Percentiles rank a stretch among this genome's conserved stretches.
These are phyloP conservation scores for Heliamphora exappendiculata DNA, from an alignment of 148 eudicot species.

Conservation along the genomic window DNA sequence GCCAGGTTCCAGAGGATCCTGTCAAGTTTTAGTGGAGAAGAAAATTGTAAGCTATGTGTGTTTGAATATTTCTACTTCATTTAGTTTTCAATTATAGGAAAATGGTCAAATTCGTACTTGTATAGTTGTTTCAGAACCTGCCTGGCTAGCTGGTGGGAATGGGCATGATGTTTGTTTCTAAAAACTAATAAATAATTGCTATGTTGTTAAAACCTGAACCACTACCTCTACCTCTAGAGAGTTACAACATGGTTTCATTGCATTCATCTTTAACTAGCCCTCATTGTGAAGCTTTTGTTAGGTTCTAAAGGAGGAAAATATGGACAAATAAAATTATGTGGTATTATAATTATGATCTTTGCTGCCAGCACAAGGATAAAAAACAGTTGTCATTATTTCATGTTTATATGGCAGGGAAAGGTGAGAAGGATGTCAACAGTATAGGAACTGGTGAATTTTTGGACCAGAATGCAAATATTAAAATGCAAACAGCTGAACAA, in stretches of 20 bases:
- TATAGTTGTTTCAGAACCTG: not conserved
- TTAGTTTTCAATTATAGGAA: not conserved
- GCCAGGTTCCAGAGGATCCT: conserved; percentile 54
- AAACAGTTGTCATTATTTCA: not conserved
- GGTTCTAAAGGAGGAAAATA: not conserved
- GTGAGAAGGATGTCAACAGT: conserved; percentile 24
- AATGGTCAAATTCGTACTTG: not conserved
- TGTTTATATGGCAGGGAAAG: conserved; percentile 46
- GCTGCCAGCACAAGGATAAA: not conserved
- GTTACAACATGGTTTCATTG: not conserved
- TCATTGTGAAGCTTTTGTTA: not conserved
- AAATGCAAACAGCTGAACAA: conserved; percentile 79
- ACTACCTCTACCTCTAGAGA: not conserved
- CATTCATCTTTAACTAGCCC: not conserved
- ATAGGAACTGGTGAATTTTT: conserved; percentile 31
- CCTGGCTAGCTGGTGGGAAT: not conserved
- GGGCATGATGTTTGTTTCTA: not conserved
- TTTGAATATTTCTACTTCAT: not conserved
- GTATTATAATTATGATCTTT: not conserved
- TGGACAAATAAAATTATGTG: not conserved
- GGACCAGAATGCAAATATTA: conserved; percentile 34
- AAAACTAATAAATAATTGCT: not conserved
- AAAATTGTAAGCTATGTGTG: conserved; percentile 32
- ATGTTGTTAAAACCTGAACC: not conserved
- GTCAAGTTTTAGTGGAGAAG: conserved; percentile 30